Conservation (phyloP, 139 green algal genomes). For the Chlorella sp. region DNA sequence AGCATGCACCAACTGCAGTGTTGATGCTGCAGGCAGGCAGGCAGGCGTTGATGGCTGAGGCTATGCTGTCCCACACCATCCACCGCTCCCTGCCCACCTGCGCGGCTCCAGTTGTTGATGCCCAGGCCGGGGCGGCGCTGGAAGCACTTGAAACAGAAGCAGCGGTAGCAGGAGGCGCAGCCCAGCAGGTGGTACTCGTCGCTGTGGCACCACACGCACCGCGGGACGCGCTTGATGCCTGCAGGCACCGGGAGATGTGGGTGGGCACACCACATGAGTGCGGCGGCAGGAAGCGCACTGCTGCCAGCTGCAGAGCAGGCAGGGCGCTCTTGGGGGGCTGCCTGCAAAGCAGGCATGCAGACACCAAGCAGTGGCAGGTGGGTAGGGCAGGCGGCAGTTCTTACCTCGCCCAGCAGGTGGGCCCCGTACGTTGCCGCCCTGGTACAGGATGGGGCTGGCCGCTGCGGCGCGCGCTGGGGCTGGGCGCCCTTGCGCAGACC, state of each 20-base stretch:
- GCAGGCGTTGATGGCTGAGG: too few relatives aligned
- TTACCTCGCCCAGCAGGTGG: slow-evolving; percentile 11
- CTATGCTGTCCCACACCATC: too few relatives aligned
- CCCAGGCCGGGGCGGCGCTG: slow-evolving; percentile 40
- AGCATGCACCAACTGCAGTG: too few relatives aligned
- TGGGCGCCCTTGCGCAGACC: background rate
- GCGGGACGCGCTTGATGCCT: slow-evolving; percentile 8
- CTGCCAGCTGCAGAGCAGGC: too few relatives aligned
- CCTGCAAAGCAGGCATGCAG: too few relatives aligned
- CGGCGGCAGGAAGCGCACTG: background rate
- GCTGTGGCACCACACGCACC: slow-evolving; percentile 21
- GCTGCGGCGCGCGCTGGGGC: background rate
- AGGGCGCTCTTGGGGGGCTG: too few relatives aligned
- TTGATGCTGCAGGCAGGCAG: too few relatives aligned
- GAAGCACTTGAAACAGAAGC: slow-evolving; percentile 59
- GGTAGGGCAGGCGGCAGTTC: too few relatives aligned
- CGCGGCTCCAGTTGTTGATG: slow-evolving; percentile 45
- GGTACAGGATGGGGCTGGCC: background rate
- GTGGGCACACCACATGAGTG: too few relatives aligned
- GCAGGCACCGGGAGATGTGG: background rate
- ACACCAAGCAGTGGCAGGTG: background rate
- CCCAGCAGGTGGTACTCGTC: slow-evolving; percentile 25
- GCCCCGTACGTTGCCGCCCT: slow-evolving; percentile 27
- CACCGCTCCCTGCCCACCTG: background rate
- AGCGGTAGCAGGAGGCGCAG: slow-evolving; percentile 33